Evolutionary conservation across 2,329 filamentous ascomycete species (phyloP), one percentile per base, ranked within the genome.

Genomic region (Colletotrichum somersetense): DNA sequence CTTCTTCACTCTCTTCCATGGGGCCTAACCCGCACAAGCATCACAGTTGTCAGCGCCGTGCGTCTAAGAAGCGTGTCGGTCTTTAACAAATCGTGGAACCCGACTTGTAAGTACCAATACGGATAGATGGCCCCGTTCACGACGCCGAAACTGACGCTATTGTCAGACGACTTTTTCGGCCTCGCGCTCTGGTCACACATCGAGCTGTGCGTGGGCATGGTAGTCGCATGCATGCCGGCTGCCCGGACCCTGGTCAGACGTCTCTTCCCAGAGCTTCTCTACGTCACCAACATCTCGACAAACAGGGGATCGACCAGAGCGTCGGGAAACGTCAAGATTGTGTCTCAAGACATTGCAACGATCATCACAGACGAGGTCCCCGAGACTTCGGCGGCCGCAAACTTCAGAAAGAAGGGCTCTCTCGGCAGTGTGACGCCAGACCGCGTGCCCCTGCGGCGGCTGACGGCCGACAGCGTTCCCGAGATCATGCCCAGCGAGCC

Each of bases 121-220:
- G 85, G 77, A 53, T 83, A 76, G 1, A 10, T 81, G 0, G 1
- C 38, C 40, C 44, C 77, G 77, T 12, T 77, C 85, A 35, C 86
- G 33, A 38, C 5, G 33, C 1, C 72, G 75, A 33, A 30, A 83
- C 82, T 75, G 83, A 84, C 68, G 81, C 83, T 26, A 82, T 2
- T 4, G 0, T 5, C 14, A 72, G 70, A 69, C 14, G 70, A 72
- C 26, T 72, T 72, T 11, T 72, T 59, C 4, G 72, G 77, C 2
- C 77, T 84, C 30, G 81, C 86, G 48, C 79, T 83, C 23, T 72
- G 70, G 70, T 72, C 70, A 0, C 70, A 72, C 20, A 72, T 69
- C 1, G 70, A 72, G 6, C 23, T 72, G 5, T 72, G 55, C 7
- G 66, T 72, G 1, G 70, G 70, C 10, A 48, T 57, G 11, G 53